A percentile compares a stretch with the other conserved stretches of the same genome.
phyloP scores from a whole-genome alignment of 2,329 filamentous ascomycete species.

The Metarhizium robertsii region DNA sequence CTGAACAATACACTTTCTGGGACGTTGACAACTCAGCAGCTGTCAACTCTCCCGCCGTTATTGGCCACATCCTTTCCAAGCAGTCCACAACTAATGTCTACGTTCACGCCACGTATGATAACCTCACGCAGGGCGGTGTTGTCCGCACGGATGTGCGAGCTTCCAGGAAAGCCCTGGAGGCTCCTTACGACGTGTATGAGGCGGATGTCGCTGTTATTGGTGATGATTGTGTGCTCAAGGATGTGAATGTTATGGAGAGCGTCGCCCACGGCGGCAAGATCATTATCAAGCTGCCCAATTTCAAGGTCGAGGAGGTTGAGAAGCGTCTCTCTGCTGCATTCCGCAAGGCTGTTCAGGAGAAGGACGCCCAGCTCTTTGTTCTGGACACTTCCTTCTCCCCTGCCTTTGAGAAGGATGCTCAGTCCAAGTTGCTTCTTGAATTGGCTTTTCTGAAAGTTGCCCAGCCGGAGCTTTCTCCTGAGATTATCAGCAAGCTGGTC shows the following conservation, averaged over 20 bases:
- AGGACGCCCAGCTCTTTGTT: constrained; percentile 62
- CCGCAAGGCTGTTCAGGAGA: constrained; percentile 62
- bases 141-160: constrained; percentile 78
- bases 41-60: constrained; percentile 51
- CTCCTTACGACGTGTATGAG: constrained; percentile 69
- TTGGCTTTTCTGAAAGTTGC: constrained; percentile 76
- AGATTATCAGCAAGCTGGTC: constrained; percentile 58
- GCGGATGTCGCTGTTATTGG: constrained; percentile 75
- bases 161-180: constrained; percentile 74
- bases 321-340: constrained; percentile 68
- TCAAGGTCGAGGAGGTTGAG: constrained; percentile 84
- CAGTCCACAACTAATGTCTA: constrained; percentile 57
- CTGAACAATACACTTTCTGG: constrained; percentile 90
- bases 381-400: constrained; percentile 63
- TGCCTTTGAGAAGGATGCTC: constrained; percentile 57
- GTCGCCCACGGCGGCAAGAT: constrained; percentile 64
- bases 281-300: constrained; percentile 64
- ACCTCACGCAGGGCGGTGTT: constrained; percentile 64
- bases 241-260: constrained; percentile 63
- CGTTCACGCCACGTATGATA: constrained; percentile 54
- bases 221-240: constrained; percentile 68
- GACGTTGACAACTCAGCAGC: constrained; percentile 69
- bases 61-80: constrained; percentile 57
- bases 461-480: constrained; percentile 52
- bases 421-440: constrained; percentile 63